Base-by-base conservation (phyloP, 2,329 filamentous ascomycete species). In the Ceratocystis albifundus region DNA sequence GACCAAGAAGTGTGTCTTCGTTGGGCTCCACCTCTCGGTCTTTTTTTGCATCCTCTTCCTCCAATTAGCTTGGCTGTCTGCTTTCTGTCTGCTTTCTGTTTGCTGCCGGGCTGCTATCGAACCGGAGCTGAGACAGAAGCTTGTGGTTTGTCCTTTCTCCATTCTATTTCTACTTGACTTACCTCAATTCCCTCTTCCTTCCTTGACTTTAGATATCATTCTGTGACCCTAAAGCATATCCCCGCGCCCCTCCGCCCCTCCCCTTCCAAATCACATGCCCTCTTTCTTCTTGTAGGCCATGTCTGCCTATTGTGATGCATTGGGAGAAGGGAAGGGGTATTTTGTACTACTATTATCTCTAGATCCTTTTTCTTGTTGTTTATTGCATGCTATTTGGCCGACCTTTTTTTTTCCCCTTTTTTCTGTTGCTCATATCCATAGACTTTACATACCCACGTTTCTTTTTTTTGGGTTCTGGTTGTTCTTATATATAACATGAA, bases 391-490 rank as follows among this genome's bases (percentile, higher is more conserved):
- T 12, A 28, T 25, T 17, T 57, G 5, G 22, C 17, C 25, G 3
- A 28, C 4, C 17, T 48, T 53, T 15, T 12, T 22, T 25, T 55
- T 64, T 44, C 12, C 15, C 2, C 44, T 64, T 20, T 45, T 57
- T 28, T 32, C 46, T 22, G 30, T 22, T 41, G n/a, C 7, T 44
- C 53, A 57, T 57, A 57, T 57, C 25, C 53, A 57, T 57, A 57
- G 53, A 57, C 53, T 57, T 41, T 28, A 57, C 53, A 57, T 57
- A 32, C 53, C 53, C 53, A 22, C 53, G 53, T 57, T 57, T 44
- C n/a, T 20, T 28, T 45, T 28, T 45, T 8, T 63, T 45, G 10
- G 32, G 32, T 17, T 15, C 36, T 41, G 53, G 30, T 12, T 57
- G 53, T 17, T 57, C 17, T 41, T 12, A 41, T 41, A 41, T 41